Conservation (phyloP, 345 rosid species). For the Euphorbia lathyris region DNA sequence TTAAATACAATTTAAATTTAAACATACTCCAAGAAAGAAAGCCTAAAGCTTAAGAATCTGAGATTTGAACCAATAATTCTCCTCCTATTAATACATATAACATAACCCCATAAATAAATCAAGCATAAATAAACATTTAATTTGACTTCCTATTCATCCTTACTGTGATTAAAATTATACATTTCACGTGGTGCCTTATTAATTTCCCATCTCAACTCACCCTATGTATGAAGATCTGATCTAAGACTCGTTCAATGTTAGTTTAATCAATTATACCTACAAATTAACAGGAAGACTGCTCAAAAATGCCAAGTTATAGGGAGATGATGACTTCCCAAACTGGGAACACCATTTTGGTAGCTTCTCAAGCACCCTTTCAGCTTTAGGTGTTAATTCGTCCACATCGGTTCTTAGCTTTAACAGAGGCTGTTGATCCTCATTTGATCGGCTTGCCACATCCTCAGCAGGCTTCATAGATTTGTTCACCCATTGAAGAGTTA, state of each 20-base stretch:
- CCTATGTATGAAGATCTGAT: neutral
- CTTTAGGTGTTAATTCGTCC: conserved; percentile 54
- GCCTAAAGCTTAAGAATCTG: no score
- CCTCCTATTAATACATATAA: neutral
- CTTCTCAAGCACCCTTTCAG: conserved; percentile 42
- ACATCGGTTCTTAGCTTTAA: conserved; percentile 83
- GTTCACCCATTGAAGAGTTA: conserved; percentile 48
- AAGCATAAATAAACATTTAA: neutral
- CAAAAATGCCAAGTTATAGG: conserved; percentile 60
- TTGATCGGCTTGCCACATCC: conserved; percentile 5
- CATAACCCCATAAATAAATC: neutral
- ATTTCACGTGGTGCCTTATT: no score
- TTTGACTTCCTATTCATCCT: neutral
- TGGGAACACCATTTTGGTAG: conserved; percentile 77
- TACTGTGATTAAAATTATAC: neutral
- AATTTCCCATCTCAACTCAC: neutral
- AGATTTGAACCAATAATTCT: no score
- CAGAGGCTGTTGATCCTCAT: conserved; percentile 37
- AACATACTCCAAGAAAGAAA: no score
- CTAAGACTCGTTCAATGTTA: no score
- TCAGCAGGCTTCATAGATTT: conserved; percentile 20
- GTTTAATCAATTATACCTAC: conserved; percentile 17
- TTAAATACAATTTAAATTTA: no score
- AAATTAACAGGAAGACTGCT: conserved; percentile 54
- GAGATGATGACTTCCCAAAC: conserved; percentile 87